Percentiles rank a stretch among this genome's conserved stretches.
Conservation (phyloP, 352 stramenopile genomes). For the Pythium dissimile region DNA sequence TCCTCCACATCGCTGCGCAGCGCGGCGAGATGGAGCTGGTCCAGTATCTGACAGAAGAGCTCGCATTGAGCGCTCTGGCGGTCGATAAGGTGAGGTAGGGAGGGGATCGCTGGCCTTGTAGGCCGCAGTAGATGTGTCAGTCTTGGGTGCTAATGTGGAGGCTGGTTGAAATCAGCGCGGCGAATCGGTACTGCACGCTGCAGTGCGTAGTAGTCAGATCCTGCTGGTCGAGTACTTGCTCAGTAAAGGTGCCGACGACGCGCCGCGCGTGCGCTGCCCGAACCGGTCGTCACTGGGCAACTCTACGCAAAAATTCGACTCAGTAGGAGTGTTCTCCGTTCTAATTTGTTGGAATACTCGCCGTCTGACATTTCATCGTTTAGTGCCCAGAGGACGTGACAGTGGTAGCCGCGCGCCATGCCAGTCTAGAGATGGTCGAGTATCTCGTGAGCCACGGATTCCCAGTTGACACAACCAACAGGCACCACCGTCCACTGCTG, state of each 20-base stretch:
- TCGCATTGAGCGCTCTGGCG: not conserved
- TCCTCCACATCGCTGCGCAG: slow-evolving; percentile 2
- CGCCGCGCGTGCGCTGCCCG: slow-evolving; percentile 10
- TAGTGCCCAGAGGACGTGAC: slow-evolving; percentile 17
- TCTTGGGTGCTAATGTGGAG: not conserved
- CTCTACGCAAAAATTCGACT: slow-evolving; percentile 7
- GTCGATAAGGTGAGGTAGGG: slow-evolving; percentile 10
- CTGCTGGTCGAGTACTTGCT: slow-evolving; percentile 4
- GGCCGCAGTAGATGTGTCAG: not conserved
- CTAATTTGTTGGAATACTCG: not conserved
- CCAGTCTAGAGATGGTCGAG: slow-evolving; percentile 1
- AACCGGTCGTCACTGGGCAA: slow-evolving; percentile 6
- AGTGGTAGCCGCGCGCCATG: slow-evolving; percentile 8
- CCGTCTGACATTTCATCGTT: too few species aligned
- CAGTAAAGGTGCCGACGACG: not conserved
- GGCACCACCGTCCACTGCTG: slow-evolving; percentile 4
- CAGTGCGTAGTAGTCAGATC: not conserved
- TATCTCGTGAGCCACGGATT: not conserved
- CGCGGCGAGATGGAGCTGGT: not conserved
- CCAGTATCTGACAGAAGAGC: not conserved
- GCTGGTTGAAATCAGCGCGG: not conserved
- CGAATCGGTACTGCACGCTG: slow-evolving; percentile 14
- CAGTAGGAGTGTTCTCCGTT: not conserved
- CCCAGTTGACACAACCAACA: slow-evolving; percentile 1
- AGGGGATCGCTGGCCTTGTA: too few species aligned